These are phyloP conservation scores for Turnera subulata DNA, from an alignment of 345 rosid genomes.

Conservation along the genomic window DNA sequence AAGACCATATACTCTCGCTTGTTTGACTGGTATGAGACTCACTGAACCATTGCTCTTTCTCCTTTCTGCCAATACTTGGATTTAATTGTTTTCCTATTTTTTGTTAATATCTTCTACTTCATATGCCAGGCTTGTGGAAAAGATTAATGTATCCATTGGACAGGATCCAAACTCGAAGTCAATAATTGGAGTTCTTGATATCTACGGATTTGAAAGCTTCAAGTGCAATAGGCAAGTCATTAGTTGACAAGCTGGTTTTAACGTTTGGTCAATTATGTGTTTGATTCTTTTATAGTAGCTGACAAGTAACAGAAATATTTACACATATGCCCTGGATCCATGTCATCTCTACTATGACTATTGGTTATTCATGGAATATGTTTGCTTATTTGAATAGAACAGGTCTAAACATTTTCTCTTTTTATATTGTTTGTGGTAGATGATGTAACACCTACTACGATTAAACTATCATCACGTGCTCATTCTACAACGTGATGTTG, in stretches of 20 bases:
- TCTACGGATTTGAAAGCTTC: constrained; percentile 95
- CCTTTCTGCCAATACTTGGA: background rate
- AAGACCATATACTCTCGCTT: constrained; percentile 87
- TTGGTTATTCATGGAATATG: background rate
- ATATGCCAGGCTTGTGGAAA: constrained; percentile 75
- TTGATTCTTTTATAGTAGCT: background rate
- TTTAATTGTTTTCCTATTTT: background rate
- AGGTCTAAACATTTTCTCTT: background rate
- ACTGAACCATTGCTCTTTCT: background rate
- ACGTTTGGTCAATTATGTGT: background rate
- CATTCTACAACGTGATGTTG: no score
- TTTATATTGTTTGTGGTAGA: background rate
- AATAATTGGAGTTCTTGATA: constrained; percentile 91
- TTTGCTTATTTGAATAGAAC: background rate
- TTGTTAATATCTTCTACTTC: background rate
- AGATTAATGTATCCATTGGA: constrained; percentile 82
- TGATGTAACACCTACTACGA: no score
- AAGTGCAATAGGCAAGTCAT: constrained; percentile 70
- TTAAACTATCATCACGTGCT: no score
- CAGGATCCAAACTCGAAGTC: constrained; percentile 92
- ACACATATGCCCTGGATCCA: no score
- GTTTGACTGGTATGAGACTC: constrained; percentile 78
- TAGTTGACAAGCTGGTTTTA: background rate
- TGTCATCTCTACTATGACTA: background rate
- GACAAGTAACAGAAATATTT: no score